These are phyloP conservation scores for Toxicodendron radicans DNA, from an alignment of 345 rosid genomes.

Conservation along the genomic window DNA sequence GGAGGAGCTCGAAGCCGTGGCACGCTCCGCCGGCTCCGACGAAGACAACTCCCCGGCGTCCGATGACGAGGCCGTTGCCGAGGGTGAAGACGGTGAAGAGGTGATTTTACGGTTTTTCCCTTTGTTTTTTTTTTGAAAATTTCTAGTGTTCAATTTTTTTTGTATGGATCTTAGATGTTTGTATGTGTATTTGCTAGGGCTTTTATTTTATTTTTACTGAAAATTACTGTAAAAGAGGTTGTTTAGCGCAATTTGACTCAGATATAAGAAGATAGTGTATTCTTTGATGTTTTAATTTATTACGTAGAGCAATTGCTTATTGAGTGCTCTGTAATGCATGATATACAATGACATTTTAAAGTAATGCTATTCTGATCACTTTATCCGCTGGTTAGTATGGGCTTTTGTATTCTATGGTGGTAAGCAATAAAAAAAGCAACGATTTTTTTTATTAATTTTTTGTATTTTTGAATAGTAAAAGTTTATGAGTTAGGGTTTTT, in stretches of 20 bases:
- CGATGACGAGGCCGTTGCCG: slow-evolving; percentile 39
- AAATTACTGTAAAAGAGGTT: background rate
- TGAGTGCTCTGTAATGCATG: background rate
- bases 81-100: slow-evolving; percentile 49
- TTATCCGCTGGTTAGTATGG: background rate
- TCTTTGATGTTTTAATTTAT: background rate
- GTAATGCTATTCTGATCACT: background rate
- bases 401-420: too few relatives aligned
- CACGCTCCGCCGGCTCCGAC: slow-evolving; percentile 77
- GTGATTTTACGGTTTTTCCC: slow-evolving; percentile 23
- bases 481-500: background rate
- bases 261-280: background rate
- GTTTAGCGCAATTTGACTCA: background rate
- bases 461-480: background rate
- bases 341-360: background rate
- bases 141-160: background rate
- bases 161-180: slow-evolving; percentile 17
- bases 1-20: slow-evolving; percentile 97
- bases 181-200: slow-evolving; percentile 8
- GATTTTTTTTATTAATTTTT: background rate
- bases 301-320: background rate
- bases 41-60: slow-evolving; percentile 45
- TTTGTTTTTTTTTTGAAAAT: background rate
- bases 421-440: too few relatives aligned
- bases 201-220: background rate